Conservation (phyloP, 2,329 filamentous ascomycete genomes). For the Cadophora luteo-olivacea region DNA sequence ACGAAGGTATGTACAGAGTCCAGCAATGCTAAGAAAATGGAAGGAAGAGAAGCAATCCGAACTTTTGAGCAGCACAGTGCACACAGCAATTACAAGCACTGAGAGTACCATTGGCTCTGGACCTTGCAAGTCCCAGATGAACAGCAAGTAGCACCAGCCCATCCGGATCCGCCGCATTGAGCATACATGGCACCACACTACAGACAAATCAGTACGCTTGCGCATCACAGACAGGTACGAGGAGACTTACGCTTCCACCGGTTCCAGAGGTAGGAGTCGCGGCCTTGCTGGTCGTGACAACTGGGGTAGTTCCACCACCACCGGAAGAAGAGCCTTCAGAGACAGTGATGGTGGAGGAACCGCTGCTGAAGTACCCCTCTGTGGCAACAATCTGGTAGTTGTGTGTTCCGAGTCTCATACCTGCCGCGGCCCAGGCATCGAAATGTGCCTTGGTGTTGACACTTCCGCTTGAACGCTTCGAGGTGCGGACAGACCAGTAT, state of each 20-base stretch:
- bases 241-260: conserved; percentile 9
- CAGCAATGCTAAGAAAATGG: not conserved
- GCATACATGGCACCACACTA: not conserved
- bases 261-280: conserved; percentile 2
- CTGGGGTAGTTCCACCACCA: not conserved
- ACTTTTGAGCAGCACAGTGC: not conserved
- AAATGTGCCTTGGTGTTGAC: conserved; percentile 58
- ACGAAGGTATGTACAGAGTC: not conserved
- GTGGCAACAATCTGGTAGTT: conserved; percentile 28
- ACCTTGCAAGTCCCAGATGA: conserved; percentile 24
- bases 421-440: conserved; percentile 56
- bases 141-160: conserved; percentile 25
- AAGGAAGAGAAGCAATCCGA: not conserved
- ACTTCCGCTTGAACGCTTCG: conserved; percentile 56
- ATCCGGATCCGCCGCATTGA: conserved; percentile 24
- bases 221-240: not conserved
- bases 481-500: conserved; percentile 58
- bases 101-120: conserved; percentile 31
- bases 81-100: conserved; percentile 12
- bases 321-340: not conserved
- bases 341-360: conserved; percentile 16
- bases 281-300: conserved; percentile 6
- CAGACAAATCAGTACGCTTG: not conserved
- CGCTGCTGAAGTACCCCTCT: conserved; percentile 14
- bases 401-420: conserved; percentile 53